These are phyloP conservation scores for Leucocoprinus sp. DNA, from an alignment of 768 basidiomycete genomes.

Conservation along the genomic window DNA sequence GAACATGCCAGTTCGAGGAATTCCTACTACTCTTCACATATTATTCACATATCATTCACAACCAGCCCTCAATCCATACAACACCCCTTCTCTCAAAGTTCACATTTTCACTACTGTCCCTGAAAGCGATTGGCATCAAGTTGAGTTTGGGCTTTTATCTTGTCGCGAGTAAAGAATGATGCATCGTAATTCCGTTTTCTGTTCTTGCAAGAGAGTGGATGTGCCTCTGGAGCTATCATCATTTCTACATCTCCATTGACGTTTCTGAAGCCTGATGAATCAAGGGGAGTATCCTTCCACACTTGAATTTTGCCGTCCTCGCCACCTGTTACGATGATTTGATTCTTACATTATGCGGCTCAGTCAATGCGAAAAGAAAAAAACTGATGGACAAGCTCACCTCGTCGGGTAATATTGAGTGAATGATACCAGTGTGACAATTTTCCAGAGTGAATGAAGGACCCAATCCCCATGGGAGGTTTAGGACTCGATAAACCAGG, in stretches of 20 bases:
- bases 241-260: neutral
- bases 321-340: constrained; percentile 23
- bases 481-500: constrained; percentile 2
- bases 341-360: neutral
- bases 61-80: too few relatives aligned
- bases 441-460: constrained; percentile 45
- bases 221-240: neutral
- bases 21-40: too few relatives aligned
- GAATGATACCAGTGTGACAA: constrained; percentile 49
- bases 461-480: constrained; percentile 34
- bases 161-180: too few relatives aligned
- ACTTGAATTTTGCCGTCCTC: constrained; percentile 23
- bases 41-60: too few relatives aligned
- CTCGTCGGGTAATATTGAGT: constrained; percentile 47
- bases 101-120: too few relatives aligned
- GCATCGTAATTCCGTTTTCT: constrained; percentile 5
- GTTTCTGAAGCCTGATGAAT: neutral
- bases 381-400: constrained; percentile 20
- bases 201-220: neutral
- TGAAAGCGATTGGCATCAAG: too few relatives aligned
- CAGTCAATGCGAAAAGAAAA: neutral
- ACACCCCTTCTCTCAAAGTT: too few relatives aligned
- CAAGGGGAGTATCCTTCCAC: constrained; percentile 15
- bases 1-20: too few relatives aligned
- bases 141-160: too few relatives aligned